phyloP scores from a whole-genome alignment of 257 asterid species.

The Primulina huaijiensis region DNA sequence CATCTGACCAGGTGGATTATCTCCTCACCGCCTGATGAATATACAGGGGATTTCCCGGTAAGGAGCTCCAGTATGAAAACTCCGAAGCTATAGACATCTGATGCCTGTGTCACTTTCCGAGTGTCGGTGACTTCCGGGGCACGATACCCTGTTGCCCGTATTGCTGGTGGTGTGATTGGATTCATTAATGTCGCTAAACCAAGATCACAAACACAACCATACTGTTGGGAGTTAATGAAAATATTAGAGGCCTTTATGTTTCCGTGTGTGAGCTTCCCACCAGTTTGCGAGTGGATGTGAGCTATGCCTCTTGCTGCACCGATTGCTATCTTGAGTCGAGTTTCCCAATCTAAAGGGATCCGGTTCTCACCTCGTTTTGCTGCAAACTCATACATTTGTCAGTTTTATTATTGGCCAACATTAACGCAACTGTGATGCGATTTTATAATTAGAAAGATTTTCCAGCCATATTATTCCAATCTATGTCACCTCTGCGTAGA shows the following conservation, averaged over 20 bases:
- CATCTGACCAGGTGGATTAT: conserved; percentile 23
- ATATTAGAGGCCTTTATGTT: conserved; percentile 22
- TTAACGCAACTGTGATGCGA: too few relatives aligned
- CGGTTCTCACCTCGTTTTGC: conserved; percentile 15
- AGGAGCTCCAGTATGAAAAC: conserved; percentile 25
- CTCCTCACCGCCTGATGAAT: conserved; percentile 9
- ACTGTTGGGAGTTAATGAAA: conserved; percentile 17
- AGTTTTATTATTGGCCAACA: background rate
- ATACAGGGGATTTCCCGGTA: conserved; percentile 23
- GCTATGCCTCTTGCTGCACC: conserved; percentile 22
- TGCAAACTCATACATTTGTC: background rate
- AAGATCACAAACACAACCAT: conserved; percentile 20
- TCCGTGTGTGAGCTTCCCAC: conserved; percentile 21
- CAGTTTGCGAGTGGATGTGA: conserved; percentile 17
- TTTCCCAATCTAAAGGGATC: conserved; percentile 24
- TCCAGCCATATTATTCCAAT: too few relatives aligned
- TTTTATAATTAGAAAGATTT: too few relatives aligned
- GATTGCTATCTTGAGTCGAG: conserved; percentile 11
- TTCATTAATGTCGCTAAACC: conserved; percentile 23
- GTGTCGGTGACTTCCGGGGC: conserved; percentile 23
- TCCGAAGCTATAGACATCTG: conserved; percentile 24
- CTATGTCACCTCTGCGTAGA: too few relatives aligned
- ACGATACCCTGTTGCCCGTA: conserved; percentile 17
- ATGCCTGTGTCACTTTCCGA: conserved; percentile 16
- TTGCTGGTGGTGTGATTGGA: conserved; percentile 11